phyloP scores from a whole-genome alignment of 768 basidiomycete species.

The Cystofilobasidium capitatum region DNA sequence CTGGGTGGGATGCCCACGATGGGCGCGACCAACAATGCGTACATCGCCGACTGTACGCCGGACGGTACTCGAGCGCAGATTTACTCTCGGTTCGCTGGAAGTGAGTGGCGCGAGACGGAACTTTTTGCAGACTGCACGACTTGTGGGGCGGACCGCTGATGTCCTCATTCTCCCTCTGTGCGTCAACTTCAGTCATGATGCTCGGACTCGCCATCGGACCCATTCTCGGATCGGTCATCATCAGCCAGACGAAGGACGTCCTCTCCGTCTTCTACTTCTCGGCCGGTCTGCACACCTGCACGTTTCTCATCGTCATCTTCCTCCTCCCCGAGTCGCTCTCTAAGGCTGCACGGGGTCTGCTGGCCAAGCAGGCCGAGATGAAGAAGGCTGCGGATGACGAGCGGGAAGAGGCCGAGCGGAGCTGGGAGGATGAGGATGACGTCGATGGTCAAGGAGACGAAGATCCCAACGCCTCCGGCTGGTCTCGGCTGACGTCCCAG shows the following conservation, averaged over 20 bases:
- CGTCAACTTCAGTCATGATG: not conserved
- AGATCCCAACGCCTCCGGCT: conserved; percentile 29
- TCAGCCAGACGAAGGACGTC: conserved; percentile 47
- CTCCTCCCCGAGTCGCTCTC: conserved; percentile 56
- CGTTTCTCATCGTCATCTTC: conserved; percentile 54
- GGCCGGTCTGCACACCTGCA: conserved; percentile 49
- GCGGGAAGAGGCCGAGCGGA: conserved; percentile 33
- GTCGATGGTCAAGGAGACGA: conserved; percentile 14
- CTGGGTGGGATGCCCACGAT: conserved; percentile 25
- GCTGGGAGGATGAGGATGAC: conserved; percentile 36
- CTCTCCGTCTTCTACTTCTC: conserved; percentile 55
- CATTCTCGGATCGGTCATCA: conserved; percentile 56
- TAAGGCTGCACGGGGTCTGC: conserved; percentile 41
- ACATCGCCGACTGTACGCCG: conserved; percentile 70
- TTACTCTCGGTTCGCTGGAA: conserved; percentile 63
- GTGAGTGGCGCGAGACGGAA: conserved; percentile 50
- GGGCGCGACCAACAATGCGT: conserved; percentile 34
- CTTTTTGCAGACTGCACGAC: too few species aligned
- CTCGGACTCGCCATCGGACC: conserved; percentile 67
- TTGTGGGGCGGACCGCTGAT: too few species aligned
- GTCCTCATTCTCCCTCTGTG: too few species aligned
- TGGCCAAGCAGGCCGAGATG: conserved; percentile 30
- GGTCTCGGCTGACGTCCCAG: conserved; percentile 27
- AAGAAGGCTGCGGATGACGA: conserved; percentile 24
- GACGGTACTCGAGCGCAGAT: conserved; percentile 64